A percentile compares a stretch with the other conserved stretches of the same genome.
Conservation (phyloP, 495 filamentous ascomycete species). For the Neurospora sp. region DNA sequence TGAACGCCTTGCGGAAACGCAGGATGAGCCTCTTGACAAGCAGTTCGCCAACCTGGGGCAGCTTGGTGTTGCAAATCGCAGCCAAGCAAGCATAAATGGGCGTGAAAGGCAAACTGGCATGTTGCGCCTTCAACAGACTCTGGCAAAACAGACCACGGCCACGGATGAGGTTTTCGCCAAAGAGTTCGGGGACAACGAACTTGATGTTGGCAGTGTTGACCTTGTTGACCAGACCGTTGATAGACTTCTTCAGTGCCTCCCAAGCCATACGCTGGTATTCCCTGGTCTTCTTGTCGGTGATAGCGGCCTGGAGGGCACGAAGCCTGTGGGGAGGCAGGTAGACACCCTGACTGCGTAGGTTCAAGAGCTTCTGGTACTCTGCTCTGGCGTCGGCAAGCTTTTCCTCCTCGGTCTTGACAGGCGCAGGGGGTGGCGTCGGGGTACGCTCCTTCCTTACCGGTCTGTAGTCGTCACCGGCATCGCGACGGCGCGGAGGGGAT, state of each 20-base stretch:
- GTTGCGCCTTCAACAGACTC: conserved; percentile 94
- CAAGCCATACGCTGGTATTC: conserved; percentile 99
- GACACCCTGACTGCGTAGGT: conserved; percentile 84
- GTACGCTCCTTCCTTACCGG: conserved; percentile 23
- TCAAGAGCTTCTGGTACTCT: conserved; percentile 84
- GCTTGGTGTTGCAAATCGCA: conserved; percentile 94
- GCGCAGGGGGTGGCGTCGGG: conserved; percentile 39
- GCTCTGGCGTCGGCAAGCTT: conserved; percentile 73
- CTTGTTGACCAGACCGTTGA: conserved; percentile 98
- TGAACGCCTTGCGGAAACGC: conserved; percentile 93
- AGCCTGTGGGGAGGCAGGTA: conserved; percentile 91
- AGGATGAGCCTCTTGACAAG: conserved; percentile 76
- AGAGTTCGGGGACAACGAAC: conserved; percentile 88
- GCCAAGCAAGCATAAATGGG: conserved; percentile 91
- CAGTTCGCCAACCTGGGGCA: conserved; percentile 88
- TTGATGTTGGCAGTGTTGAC: conserved; percentile 97
- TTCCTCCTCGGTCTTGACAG: conserved; percentile 63
- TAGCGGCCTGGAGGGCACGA: conserved; percentile 85
- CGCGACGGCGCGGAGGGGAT: conserved; percentile 21
- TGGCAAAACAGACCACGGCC: conserved; percentile 89
- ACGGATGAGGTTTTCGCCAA: conserved; percentile 85
- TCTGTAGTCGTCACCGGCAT: conserved; percentile 34
- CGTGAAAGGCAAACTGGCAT: conserved; percentile 91
- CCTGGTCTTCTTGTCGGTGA: conserved; percentile 90
- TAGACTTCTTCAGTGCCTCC: conserved; percentile 97